phyloP scores from a whole-genome alignment of 768 basidiomycete genomes.

The Pseudohyphozyma bogoriensis region DNA sequence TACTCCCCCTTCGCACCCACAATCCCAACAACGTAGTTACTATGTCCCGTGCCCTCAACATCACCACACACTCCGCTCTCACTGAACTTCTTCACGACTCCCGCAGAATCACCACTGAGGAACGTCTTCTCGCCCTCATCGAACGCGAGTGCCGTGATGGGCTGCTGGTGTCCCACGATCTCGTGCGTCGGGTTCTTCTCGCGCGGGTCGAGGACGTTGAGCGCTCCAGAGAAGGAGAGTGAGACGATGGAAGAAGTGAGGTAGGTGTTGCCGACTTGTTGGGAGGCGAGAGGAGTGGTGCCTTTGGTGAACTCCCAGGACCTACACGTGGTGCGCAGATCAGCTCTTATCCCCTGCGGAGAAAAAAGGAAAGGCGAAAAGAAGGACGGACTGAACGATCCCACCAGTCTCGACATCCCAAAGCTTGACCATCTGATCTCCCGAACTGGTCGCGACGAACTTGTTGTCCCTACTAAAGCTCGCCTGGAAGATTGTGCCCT shows the following conservation, averaged over 20 bases:
- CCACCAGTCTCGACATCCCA: slow-evolving; percentile 76
- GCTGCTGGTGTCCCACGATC: slow-evolving; percentile 23
- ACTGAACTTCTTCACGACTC: background rate
- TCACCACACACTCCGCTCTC: background rate
- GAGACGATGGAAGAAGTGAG: slow-evolving; percentile 32
- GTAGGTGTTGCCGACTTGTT: slow-evolving; percentile 34
- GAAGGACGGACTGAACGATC: slow-evolving; percentile 34
- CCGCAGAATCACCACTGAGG: slow-evolving; percentile 21
- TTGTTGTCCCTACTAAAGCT: slow-evolving; percentile 13
- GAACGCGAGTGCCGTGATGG: slow-evolving; percentile 20
- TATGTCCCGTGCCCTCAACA: slow-evolving; percentile 11
- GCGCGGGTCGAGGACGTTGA: slow-evolving; percentile 22
- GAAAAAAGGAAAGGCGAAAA: too few species aligned
- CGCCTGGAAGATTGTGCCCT: slow-evolving; percentile 20
- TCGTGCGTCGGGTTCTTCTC: slow-evolving; percentile 1
- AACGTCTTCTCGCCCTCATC: slow-evolving; percentile 2
- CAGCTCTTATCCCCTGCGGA: background rate
- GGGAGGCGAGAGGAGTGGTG: background rate
- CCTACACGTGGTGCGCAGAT: background rate
- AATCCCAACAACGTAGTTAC: slow-evolving; percentile 11
- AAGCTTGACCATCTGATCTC: slow-evolving; percentile 72
- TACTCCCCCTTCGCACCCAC: background rate
- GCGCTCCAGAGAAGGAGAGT: slow-evolving; percentile 20
- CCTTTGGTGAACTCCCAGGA: slow-evolving; percentile 26
- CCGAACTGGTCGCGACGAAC: slow-evolving; percentile 17